A percentile compares a stretch with the other conserved stretches of the same genome.
Conservation (phyloP, 2,329 filamentous ascomycete genomes). For the Blumeria graminis region DNA sequence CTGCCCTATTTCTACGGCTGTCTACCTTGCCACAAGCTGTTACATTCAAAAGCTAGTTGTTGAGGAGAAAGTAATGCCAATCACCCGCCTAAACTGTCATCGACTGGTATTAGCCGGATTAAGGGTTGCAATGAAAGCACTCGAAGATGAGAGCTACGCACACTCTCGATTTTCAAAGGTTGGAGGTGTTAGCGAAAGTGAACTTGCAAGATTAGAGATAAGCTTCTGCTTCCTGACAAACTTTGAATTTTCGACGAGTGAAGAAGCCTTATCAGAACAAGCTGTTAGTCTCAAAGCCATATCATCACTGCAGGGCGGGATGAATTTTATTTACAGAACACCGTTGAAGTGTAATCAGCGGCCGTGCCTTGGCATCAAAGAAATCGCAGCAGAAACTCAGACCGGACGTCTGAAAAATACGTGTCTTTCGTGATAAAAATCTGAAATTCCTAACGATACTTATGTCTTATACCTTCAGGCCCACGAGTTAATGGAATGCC, state of each 20-base stretch:
- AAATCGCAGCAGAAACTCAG: too few relatives aligned
- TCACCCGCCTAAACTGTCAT: conserved; percentile 68
- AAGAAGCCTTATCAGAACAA: conserved; percentile 27
- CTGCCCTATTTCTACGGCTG: conserved; percentile 81
- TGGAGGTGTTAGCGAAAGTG: conserved; percentile 60
- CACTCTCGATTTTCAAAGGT: conserved; percentile 68
- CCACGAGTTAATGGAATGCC: too few relatives aligned
- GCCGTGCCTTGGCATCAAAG: too few relatives aligned
- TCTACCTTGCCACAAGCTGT: conserved; percentile 70
- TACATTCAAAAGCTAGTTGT: conserved; percentile 72
- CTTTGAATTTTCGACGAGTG: conserved; percentile 49
- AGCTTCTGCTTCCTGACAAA: conserved; percentile 72
- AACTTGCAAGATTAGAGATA: conserved; percentile 69
- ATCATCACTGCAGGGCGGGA: conserved; percentile 13
- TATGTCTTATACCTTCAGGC: too few relatives aligned
- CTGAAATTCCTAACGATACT: too few relatives aligned
- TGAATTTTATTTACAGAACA: conserved; percentile 12
- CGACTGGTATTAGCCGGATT: conserved; percentile 64
- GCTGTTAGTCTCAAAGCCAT: conserved; percentile 19
- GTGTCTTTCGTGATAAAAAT: too few relatives aligned
- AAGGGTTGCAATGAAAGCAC: conserved; percentile 72
- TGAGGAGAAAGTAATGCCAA: conserved; percentile 50
- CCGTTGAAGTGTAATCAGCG: too few relatives aligned
- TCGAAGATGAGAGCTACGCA: conserved; percentile 80
- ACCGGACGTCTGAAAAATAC: too few relatives aligned